Evolutionary conservation across 2,329 filamentous ascomycete genomes (phyloP), one percentile per base, ranked within the genome.

Genomic region (Penicillium sclerotigenum): DNA sequence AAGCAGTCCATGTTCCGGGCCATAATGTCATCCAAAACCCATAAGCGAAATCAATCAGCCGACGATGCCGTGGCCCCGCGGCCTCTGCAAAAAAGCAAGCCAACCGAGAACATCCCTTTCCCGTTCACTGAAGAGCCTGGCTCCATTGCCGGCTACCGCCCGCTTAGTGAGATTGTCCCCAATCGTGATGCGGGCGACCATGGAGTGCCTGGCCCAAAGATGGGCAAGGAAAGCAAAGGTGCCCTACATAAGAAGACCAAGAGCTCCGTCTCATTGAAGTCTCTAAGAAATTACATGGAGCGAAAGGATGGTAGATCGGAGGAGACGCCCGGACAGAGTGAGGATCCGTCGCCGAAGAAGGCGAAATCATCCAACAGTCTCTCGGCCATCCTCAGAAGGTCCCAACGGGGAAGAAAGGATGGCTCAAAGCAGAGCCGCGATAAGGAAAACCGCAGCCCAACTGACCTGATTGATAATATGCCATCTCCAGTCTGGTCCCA

Each of bases 301-400:
- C 77, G 77, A 47, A 80, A 75, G 59, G 74, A 78, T 26, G 56
- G 56, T 18, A 72, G 71, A 47, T 52, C 67, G 26, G 71, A 68
- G 37, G 70, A 71, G n/a, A 62, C 66, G 3, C 68, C 65, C 48
- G 54, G 73, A 53, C 65, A 73, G 64, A 62, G 66, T 36, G 71
- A 75, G n/a, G 69, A 70, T 28, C 68, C 65, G 50, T 81, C 77
- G 54, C 78, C 80, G 4, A 85, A 84, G 72, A 95, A 93, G 78
- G 83, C 83, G 36, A 96, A 93, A 73, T 96, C 92, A 0, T 83
- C 89, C 4, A 89, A 89, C 31, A 95, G 91, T 70, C 80, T 97
- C n/a, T 85, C 85, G 0, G 85, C 82, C 5, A 82, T 97, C 52
- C 82, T 96, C 49, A 86, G 85, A 54, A 87, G 88, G 54, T 91